Evolutionary conservation across 805 yeast species (phyloP).

Genomic region (Brettanomyces sp.): DNA sequence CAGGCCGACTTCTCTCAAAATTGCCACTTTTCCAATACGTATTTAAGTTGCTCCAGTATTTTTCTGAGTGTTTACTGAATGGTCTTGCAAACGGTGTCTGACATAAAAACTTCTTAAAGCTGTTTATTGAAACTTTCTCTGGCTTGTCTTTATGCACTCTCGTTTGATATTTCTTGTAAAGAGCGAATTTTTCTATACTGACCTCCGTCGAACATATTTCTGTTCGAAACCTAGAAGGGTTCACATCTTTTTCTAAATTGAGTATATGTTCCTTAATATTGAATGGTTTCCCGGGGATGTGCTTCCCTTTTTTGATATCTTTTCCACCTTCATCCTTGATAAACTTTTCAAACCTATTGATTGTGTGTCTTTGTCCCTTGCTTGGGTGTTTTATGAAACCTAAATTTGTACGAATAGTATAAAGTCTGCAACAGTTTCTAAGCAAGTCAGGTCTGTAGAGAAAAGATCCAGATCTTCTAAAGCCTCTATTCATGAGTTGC

Average conservation of each 20-base stretch:
- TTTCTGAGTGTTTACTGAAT: conserved; percentile 17
- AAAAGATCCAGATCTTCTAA: conserved; percentile 68
- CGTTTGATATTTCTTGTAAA: conserved; percentile 65
- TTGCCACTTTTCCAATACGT: conserved; percentile 26
- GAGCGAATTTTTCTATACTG: conserved; percentile 48
- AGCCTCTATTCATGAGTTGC: conserved; percentile 59
- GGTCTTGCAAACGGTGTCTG: conserved; percentile 44
- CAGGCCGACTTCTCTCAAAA: conserved; percentile 5
- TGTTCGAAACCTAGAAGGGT: conserved; percentile 24
- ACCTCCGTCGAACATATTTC: conserved; percentile 42
- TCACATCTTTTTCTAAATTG: conserved; percentile 8
- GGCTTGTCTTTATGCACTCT: conserved; percentile 56
- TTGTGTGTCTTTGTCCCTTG: conserved; percentile 58
- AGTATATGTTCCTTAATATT: conserved; percentile 10
- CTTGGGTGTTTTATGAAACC: conserved; percentile 22
- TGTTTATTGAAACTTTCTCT: conserved; percentile 31
- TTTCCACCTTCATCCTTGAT: conserved; percentile 16
- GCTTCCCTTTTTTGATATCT: background rate
- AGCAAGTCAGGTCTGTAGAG: conserved; percentile 50
- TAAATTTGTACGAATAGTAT: conserved; percentile 61
- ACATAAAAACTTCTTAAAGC: conserved; percentile 63
- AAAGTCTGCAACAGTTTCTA: conserved; percentile 70
- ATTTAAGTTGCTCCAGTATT: conserved; percentile 33
- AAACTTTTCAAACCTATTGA: conserved; percentile 49
- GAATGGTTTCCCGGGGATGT: conserved; percentile 6